Evolutionary conservation across 371 early-diverging fungal genomes (phyloP).

Genomic region (Chytridiales sp.): DNA sequence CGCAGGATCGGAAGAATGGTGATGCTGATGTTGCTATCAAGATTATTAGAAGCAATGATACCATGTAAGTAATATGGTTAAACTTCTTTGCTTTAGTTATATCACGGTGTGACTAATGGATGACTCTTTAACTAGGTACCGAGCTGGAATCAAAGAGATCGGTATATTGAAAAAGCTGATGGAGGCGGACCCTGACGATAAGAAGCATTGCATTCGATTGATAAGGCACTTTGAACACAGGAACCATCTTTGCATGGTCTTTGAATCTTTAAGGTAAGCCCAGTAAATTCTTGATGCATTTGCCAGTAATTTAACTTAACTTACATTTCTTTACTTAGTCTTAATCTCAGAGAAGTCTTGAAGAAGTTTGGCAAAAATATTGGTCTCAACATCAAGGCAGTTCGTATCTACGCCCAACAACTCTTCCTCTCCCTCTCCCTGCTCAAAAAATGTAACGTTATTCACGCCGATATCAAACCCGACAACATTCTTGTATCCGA

Average conservation of each 20-base stretch:
- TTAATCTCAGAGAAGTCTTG: constrained; percentile 84
- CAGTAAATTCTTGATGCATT: neutral
- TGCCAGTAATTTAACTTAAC: neutral
- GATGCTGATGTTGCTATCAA: constrained; percentile 92
- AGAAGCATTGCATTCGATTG: constrained; percentile 83
- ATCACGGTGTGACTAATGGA: neutral
- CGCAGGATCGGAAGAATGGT: constrained; percentile 66
- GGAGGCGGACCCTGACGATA: constrained; percentile 81
- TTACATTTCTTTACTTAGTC: neutral
- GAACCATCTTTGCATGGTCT: constrained; percentile 89
- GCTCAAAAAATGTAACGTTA: constrained; percentile 73
- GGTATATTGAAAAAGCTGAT: constrained; percentile 78
- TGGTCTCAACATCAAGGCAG: constrained; percentile 90
- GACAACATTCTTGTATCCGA: constrained; percentile 94
- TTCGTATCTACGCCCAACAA: constrained; percentile 88
- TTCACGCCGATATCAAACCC: constrained; percentile 99
- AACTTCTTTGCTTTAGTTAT: constrained; percentile 42
- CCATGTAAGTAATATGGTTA: constrained; percentile 78
- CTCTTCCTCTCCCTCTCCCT: constrained; percentile 83
- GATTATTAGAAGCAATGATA: constrained; percentile 90
- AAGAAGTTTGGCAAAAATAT: constrained; percentile 92
- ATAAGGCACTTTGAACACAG: constrained; percentile 85
- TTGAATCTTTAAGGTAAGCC: constrained; percentile 78
- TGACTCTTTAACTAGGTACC: constrained; percentile 56
- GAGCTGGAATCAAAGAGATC: constrained; percentile 90